Base-by-base conservation (phyloP, 805 yeast genomes). In the Lachancea sp. region DNA sequence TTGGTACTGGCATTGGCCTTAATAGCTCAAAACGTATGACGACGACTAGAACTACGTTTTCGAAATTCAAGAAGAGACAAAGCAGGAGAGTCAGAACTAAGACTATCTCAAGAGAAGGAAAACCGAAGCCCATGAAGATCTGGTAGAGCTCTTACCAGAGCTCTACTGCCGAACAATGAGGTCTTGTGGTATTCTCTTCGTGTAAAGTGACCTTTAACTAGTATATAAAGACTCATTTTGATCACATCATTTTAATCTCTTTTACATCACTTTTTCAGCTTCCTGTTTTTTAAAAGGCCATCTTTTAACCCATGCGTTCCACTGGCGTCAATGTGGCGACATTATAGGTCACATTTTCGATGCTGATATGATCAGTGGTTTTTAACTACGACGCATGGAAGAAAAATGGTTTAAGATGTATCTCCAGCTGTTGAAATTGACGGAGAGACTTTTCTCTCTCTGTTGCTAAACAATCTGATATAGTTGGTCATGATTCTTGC, bases 401-500 rank as follows among this genome's bases (percentile, higher is more conserved):
- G 58, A 62, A 45, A 41, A 44, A 62, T 36, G 41, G 42, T 44
- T 42, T 36, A 62, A 55, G 66, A 60, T 58, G 67, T 62, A 62
- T 62, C 67, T 62, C 67, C 67, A 62, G 67, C 60, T 61, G 62
- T 58, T 61, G 66, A 62, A 36, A 49, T 43, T 46, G 34, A 57
- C 52, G 51, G 49, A 52, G 56, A 62, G 62, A 22, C 57, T 59
- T 62, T 62, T 51, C 58, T 63, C 57, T 58, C 60, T 55, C 53
- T 40, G 44, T 41, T 38, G 35, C 39, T 41, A 11, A 25, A 29
- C 51, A 54, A 54, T 36, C 57, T 62, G 67, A 62, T 62, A 57
- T 60, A 60, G 55, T 62, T 62, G 67, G 67, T 62, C 67, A 62
- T 62, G 48, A 51, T 58, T 60, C 65, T 53, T 59, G 55, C 62